Base-by-base conservation (phyloP, 805 yeast genomes). In the Candida pini region DNA sequence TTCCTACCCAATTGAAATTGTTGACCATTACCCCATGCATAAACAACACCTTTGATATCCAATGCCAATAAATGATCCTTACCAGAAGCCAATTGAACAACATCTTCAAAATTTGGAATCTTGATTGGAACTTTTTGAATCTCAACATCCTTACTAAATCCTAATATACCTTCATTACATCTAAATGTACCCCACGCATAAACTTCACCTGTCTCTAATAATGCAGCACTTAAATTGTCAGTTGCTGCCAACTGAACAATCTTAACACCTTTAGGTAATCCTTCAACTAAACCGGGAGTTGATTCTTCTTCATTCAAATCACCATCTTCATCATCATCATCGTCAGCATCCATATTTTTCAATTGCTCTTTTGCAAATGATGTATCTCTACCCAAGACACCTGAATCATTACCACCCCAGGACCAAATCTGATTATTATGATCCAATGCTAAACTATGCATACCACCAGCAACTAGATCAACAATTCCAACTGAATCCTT, bases 171-270 rank as follows among this genome's bases (percentile, higher is more conserved):
- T 61, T 92, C 97, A 49, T 85, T 85, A 56, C 88, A 79, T 63
- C 92, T 81, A 64, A 92, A 92, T 15, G 96, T 85, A 25, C 99
- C 99, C 97, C 98, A 92, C 1, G 97, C 94, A 58, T 80, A 92
- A 8, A 94, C 88, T 26, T 83, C 86, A 24, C 98, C 97, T 35
- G 76, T 78, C 30, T 75, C 81, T 26, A 80, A 73, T 38, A 92
- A 62, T 2, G 78, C 86, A 13, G 90, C 89, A 26, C 95, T 83
- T 40, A 90, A 63, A 51, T 88, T 90, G 57, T 92, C 98, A 8
- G 97, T 83, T 4, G 97, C 97, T 12, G 87, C 88, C 26, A 90
- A 58, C 54, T 82, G 92, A 16, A 85, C 84, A 33, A 90, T 76
- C 35, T 71, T 74, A 13, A 63, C 54, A 31, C 68, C 72, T 16